Base-by-base conservation (phyloP, 1,284 basidiomycete genomes). In the Trametes hirsuta region DNA sequence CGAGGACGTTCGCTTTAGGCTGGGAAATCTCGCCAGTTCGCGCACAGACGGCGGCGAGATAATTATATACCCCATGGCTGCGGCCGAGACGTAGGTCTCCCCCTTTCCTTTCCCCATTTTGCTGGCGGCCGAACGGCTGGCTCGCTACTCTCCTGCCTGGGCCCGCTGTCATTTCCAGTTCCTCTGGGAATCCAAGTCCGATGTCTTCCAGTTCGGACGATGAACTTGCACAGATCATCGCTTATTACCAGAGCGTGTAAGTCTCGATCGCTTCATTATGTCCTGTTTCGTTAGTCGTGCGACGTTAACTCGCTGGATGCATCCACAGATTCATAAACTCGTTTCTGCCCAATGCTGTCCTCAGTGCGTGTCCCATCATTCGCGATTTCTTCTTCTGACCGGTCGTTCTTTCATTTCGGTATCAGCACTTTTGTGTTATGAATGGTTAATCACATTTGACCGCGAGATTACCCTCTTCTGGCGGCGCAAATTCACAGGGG, bases 381-480 rank as follows among this genome's bases (percentile, higher is more conserved):
- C 3, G n/a, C 34, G 15, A 37, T 21, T 12, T 5, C 9, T 3
- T 22, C 12, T 14, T 22, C 12, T 14, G 15, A 21, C n/a, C 44
- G 46, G 35, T 47, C 21, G 2, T 18, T 9, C n/a, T 10, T 1
- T 12, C 9, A 2, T 14, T 25, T 5, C 18, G 15, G 24, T 22
- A 59, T 24, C 8, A 65, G 63, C 63, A 1, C 47, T 59, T n/a
- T 53, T 65, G 6, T 46, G 58, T 5, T 58, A 62, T 37, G 64
- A 65, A 52, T 56, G 51, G 18, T 55, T 61, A 45, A 61, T 61
- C 30, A 62, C 64, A 3, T 47, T 65, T 41, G 51, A 61, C 34
- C 41, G 62, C 6, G 64, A 65, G 46, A 42, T 62, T 4, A 34
- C 41, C 11, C 54, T 60, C 24, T 51, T 65, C 30, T 65, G 64